Percentiles rank a stretch among this genome's conserved stretches.
Conservation (phyloP, 805 yeast species). For the Spathaspora hagerdaliae region DNA sequence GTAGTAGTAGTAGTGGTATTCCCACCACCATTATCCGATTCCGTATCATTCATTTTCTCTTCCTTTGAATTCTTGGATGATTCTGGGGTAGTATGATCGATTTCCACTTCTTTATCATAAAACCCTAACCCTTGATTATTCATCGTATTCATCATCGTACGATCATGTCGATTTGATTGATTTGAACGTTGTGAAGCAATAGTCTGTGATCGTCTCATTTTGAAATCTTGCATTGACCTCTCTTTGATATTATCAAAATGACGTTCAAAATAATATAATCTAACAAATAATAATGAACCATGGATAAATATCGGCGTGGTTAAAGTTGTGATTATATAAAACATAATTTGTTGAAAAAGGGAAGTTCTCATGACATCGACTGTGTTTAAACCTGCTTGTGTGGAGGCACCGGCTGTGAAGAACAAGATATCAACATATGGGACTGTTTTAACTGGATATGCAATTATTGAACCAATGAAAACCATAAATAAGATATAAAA, state of each 20-base stretch:
- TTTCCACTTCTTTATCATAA: conserved; percentile 6
- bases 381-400: conserved; percentile 92
- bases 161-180: conserved; percentile 23
- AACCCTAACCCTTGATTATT: conserved; percentile 30
- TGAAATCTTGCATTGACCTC: conserved; percentile 72
- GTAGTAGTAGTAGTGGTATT: not conserved
- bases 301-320: conserved; percentile 90
- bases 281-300: conserved; percentile 66
- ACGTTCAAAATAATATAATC: conserved; percentile 87
- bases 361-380: conserved; percentile 59
- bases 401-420: conserved; percentile 68
- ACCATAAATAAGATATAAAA: conserved; percentile 59
- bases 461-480: conserved; percentile 65
- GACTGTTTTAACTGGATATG: conserved; percentile 69
- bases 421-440: conserved; percentile 78
- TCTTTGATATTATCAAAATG: conserved; percentile 78
- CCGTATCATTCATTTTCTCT: conserved; percentile 3
- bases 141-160: conserved; percentile 17
- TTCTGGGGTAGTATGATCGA: conserved; percentile 3
- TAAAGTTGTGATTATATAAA: conserved; percentile 59
- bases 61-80: not conserved
- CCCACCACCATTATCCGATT: not conserved
- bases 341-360: conserved; percentile 74
- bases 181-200: conserved; percentile 36
- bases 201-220: conserved; percentile 78